Evolutionary conservation across 106 monocot species (phyloP).

Genomic region (Agapanthus africanus): DNA sequence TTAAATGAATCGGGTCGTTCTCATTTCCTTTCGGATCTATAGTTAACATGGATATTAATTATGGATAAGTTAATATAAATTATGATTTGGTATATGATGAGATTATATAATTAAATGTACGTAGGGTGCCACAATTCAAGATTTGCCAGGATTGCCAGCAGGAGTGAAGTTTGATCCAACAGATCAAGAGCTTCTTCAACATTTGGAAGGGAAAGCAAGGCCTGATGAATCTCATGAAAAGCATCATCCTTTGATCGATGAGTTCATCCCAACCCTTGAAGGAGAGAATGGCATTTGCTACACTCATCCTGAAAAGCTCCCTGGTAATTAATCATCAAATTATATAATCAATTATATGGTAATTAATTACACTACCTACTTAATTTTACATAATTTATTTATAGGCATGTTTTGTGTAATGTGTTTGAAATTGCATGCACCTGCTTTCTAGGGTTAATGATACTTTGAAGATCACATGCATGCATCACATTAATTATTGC

Average conservation of each 20-base stretch:
- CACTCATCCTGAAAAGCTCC: conserved; percentile 93
- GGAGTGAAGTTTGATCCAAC: conserved; percentile 93
- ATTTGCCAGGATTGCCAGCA: conserved; percentile 65
- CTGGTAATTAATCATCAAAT: conserved; percentile 42
- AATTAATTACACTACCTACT: too few relatives aligned
- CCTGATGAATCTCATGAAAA: conserved; percentile 41
- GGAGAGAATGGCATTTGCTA: conserved; percentile 96
- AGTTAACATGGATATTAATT: too few relatives aligned
- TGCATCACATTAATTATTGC: too few relatives aligned
- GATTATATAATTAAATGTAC: too few relatives aligned
- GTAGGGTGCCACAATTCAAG: conserved; percentile 28
- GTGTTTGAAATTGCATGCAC: too few relatives aligned
- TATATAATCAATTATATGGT: too few relatives aligned
- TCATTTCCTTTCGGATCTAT: neutral
- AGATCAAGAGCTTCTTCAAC: conserved; percentile 81
- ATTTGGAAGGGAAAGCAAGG: conserved; percentile 65
- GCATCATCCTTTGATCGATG: conserved; percentile 78
- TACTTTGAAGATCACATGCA: too few relatives aligned
- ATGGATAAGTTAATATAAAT: too few relatives aligned
- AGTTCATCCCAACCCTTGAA: conserved; percentile 86
- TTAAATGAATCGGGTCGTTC: neutral
- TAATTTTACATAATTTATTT: too few relatives aligned
- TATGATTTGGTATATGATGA: too few relatives aligned
- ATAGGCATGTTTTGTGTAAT: too few relatives aligned
- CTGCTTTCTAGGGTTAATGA: too few relatives aligned